phyloP scores from a whole-genome alignment of 805 yeast genomes.

The Citeromyces matritensis region DNA sequence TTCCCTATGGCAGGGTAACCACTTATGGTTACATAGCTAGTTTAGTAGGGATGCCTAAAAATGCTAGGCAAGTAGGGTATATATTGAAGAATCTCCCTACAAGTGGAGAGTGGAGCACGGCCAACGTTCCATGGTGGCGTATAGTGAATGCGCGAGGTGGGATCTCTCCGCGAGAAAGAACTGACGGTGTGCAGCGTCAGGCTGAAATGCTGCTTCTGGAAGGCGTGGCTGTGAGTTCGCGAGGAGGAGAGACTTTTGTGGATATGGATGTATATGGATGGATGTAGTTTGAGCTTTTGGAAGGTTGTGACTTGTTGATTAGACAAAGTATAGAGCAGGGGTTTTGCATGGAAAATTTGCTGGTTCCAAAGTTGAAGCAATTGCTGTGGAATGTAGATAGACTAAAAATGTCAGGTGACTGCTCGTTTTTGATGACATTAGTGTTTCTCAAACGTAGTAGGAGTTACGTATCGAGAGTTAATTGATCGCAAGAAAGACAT shows the following conservation, averaged over 20 bases:
- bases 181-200: slow-evolving; percentile 29
- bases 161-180: slow-evolving; percentile 34
- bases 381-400: no score
- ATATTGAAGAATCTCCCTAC: slow-evolving; percentile 41
- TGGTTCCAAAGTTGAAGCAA: no score
- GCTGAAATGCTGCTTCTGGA: slow-evolving; percentile 27
- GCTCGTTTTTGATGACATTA: no score
- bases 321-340: no score
- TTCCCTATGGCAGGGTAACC: slow-evolving; percentile 53
- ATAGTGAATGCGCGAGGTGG: slow-evolving; percentile 50
- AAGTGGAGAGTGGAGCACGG: slow-evolving; percentile 10
- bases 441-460: no score
- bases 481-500: no score
- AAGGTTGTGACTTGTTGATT: no score
- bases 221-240: slow-evolving; percentile 16
- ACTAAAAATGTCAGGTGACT: no score
- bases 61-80: slow-evolving; percentile 63
- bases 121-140: slow-evolving; percentile 69
- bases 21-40: slow-evolving; percentile 66
- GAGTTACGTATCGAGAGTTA: no score
- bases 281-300: slow-evolving; percentile 30
- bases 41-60: slow-evolving; percentile 42
- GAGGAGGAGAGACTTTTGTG: slow-evolving; percentile 18
- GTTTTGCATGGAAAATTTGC: no score
- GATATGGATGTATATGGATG: slow-evolving; percentile 41